Evolutionary conservation across 2,329 filamentous ascomycete genomes (phyloP).

Genomic region (Xylariales sp.): DNA sequence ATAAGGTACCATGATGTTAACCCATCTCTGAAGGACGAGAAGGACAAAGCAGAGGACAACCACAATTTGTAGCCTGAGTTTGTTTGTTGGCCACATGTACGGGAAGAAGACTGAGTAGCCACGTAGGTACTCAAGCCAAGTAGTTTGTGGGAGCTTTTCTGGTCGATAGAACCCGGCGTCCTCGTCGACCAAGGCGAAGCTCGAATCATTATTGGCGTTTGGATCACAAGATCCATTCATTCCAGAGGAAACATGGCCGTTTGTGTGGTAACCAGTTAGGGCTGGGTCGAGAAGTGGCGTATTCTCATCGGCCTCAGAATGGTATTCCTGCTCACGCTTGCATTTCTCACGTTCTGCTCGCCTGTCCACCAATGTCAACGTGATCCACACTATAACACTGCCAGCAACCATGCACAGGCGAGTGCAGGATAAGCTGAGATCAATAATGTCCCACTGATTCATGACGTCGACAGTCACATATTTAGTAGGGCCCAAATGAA

Average conservation of each 20-base stretch:
- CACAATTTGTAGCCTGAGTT: conserved; percentile 76
- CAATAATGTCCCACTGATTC: conserved; percentile 69
- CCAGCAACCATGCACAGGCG: conserved; percentile 75
- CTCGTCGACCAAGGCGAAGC: conserved; percentile 61
- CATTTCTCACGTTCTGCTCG: conserved; percentile 55
- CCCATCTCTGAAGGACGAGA: conserved; percentile 80
- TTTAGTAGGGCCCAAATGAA: conserved; percentile 56
- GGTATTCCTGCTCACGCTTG: conserved; percentile 56
- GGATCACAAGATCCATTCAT: conserved; percentile 55
- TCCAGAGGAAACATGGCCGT: conserved; percentile 52
- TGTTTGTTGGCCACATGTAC: conserved; percentile 94
- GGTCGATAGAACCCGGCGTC: conserved; percentile 89
- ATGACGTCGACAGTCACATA: conserved; percentile 54
- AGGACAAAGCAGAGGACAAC: conserved; percentile 86
- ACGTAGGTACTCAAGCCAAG: conserved; percentile 95
- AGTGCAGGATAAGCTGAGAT: conserved; percentile 73
- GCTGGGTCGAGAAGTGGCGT: conserved; percentile 68
- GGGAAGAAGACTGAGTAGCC: conserved; percentile 96
- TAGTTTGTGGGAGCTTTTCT: conserved; percentile 84
- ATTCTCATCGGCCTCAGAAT: conserved; percentile 63
- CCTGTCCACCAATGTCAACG: conserved; percentile 59
- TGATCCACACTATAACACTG: conserved; percentile 70
- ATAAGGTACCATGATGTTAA: conserved; percentile 87
- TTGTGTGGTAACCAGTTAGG: conserved; percentile 41
- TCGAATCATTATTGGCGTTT: conserved; percentile 21